phyloP scores from a whole-genome alignment of 805 yeast genomes.

The Candida chauliodis region DNA sequence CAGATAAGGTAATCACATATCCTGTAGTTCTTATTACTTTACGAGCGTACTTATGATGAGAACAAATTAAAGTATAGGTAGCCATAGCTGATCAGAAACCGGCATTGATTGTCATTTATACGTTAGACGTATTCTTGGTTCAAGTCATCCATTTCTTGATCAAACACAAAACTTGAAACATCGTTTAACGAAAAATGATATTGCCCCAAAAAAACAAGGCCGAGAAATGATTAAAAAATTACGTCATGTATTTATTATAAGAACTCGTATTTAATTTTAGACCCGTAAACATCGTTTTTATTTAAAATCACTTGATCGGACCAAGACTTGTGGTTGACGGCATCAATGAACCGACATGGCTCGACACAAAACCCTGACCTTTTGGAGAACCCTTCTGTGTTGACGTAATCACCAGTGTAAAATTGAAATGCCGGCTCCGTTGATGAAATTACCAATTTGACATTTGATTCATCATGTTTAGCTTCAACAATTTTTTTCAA shows the following conservation, averaged over 20 bases:
- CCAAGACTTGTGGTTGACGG: conserved; percentile 48
- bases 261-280: conserved; percentile 33
- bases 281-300: conserved; percentile 53
- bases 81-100: neutral
- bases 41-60: neutral
- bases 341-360: conserved; percentile 57
- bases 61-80: neutral
- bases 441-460: conserved; percentile 41
- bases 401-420: conserved; percentile 56
- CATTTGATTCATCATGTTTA: conserved; percentile 40
- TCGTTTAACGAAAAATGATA: neutral
- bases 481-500: conserved; percentile 41
- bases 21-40: neutral
- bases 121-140: no score
- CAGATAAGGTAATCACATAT: neutral
- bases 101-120: no score
- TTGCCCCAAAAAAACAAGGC: neutral
- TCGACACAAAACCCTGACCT: conserved; percentile 60
- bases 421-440: conserved; percentile 69
- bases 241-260: conserved; percentile 2
- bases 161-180: neutral
- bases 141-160: neutral
- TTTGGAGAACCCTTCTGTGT: conserved; percentile 34
- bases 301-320: conserved; percentile 41
- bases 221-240: neutral